These are phyloP conservation scores for Exophiala spinifera DNA, from an alignment of 2,329 filamentous ascomycete species.

Conservation along the genomic window DNA sequence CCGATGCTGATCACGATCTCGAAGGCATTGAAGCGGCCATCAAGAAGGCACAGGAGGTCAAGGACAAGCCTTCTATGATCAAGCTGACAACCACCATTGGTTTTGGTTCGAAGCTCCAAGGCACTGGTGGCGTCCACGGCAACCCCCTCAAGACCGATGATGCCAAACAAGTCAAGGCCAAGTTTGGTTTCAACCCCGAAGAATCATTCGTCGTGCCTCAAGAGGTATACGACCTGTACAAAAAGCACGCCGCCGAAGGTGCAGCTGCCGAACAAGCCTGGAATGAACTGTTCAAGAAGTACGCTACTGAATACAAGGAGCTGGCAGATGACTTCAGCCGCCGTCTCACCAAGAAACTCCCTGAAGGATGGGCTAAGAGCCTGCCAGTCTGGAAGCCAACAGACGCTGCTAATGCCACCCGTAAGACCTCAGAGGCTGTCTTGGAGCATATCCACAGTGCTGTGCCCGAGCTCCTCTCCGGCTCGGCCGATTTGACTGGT, in stretches of 20 bases:
- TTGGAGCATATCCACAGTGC: conserved; percentile 79
- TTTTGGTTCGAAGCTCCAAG: conserved; percentile 88
- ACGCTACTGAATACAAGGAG: conserved; percentile 70
- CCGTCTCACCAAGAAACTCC: conserved; percentile 77
- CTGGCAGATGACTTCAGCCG: conserved; percentile 79
- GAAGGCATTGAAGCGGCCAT: conserved; percentile 85
- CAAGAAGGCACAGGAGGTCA: conserved; percentile 78
- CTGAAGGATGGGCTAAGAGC: conserved; percentile 92
- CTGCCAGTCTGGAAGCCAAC: conserved; percentile 86
- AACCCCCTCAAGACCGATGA: conserved; percentile 94
- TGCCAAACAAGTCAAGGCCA: conserved; percentile 86
- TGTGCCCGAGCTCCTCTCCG: conserved; percentile 88
- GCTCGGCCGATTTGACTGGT: conserved; percentile 94
- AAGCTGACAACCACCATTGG: conserved; percentile 97
- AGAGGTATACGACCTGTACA: conserved; percentile 87
- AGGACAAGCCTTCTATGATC: conserved; percentile 95
- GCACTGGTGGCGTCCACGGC: conserved; percentile 93
- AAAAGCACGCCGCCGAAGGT: conserved; percentile 79
- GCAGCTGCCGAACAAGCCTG: conserved; percentile 90
- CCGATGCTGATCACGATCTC: conserved; percentile 85
- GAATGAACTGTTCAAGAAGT: conserved; percentile 90
- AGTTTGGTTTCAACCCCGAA: conserved; percentile 94
- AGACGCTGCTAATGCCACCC: conserved; percentile 81
- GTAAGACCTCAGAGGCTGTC: conserved; percentile 94
- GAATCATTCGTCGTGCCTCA: conserved; percentile 91